Evolutionary conservation across 2,329 filamentous ascomycete genomes (phyloP), one percentile per base, ranked within the genome.

Genomic region (Alternaria sp.): DNA sequence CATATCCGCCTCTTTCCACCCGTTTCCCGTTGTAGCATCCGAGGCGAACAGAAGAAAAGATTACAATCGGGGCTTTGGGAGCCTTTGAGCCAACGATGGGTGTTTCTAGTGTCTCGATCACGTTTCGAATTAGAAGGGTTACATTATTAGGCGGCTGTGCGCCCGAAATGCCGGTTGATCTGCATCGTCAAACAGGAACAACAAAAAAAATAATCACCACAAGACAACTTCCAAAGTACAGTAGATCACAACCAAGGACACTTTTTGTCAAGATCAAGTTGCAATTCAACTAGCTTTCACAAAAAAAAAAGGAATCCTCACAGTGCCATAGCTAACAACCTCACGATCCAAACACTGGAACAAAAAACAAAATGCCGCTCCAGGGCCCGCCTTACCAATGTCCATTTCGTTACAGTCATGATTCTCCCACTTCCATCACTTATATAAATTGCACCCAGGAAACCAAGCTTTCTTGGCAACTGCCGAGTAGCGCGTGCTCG

Each of bases 51-150:
- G 18, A 18, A 54, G 36, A 44, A 36, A 54, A 55, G 18, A 11
- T 16, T 16, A 12, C 28, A 8, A 38, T 4, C 26, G 44, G 41
- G 59, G 42, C 34, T 28, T 42, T 20, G 18, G 24, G 24, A 5
- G 36, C 2, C 20, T n/a, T n/a, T 22, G 14, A 52, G 38, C 43
- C 26, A 43, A 46, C 20, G 14, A 14, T 42, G 7, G 32, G 24
- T 5, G 44, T 34, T 54, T 47, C 28, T 51, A 34, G 28, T 38
- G 7, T 34, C 44, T 56, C 51, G 34, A 49, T 14, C 41, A 30
- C 52, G 65, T 66, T 68, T 66, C 59, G 47, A 36, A 64, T 64
- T 60, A 22, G n/a, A 54, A 38, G 9, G 8, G 16, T 11, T 24
- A 24, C 32, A 32, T 34, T 20, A 9, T 2, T 3, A 51, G 12